Base-by-base conservation (phyloP, 2,329 filamentous ascomycete species). In the Clonostachys rosea region DNA sequence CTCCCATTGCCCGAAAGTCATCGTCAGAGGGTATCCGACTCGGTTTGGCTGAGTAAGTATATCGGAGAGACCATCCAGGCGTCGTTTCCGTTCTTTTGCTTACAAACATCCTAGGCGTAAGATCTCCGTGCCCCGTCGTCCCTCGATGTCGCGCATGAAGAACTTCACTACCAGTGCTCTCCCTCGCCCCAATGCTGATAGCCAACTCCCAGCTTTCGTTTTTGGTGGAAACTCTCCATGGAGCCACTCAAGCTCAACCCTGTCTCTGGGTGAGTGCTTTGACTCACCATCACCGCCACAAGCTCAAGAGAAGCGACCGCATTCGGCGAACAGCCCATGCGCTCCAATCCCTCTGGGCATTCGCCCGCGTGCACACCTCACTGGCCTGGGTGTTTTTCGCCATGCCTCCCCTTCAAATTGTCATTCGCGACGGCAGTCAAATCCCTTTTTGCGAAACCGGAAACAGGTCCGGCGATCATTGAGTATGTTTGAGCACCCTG, bases 401-500 rank as follows among this genome's bases (percentile, higher is more conserved):
- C 88, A 81, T 66, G 90, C 86, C 37, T 95, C 91, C 13, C 91
- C 91, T 34, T 78, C 87, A 51, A 77, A 76, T 7, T 75, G 73
- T 50, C 86, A 92, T 56, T 70, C 84, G 47, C 84, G 91, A 53
- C 89, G 91, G 54, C 78, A 73, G 50, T 86, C 80, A 43, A 91
- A 84, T 64, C 87, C 79, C 48, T 81, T 87, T 54, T 73, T 83
- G 57, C 83, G 90, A 51, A 88, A 88, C 41, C 82, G 91, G 54
- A 95, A 95, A 62, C 89, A 94, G 64, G 92, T 92, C 61, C 85
- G 94, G 50, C 84, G 94, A 54, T 95, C 92, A 20, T 73, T 96
- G 61, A 97, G 94, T 78, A 99, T 99, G 94, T 99, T 95, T 68
- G 92, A 97, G 70, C 84, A 87, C 63, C 87, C 91, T 5, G 87